Percentiles rank a stretch among this genome's conserved stretches.
Conservation (phyloP, 1,139 yeast species). For the Hyphopichia khmerensis region DNA sequence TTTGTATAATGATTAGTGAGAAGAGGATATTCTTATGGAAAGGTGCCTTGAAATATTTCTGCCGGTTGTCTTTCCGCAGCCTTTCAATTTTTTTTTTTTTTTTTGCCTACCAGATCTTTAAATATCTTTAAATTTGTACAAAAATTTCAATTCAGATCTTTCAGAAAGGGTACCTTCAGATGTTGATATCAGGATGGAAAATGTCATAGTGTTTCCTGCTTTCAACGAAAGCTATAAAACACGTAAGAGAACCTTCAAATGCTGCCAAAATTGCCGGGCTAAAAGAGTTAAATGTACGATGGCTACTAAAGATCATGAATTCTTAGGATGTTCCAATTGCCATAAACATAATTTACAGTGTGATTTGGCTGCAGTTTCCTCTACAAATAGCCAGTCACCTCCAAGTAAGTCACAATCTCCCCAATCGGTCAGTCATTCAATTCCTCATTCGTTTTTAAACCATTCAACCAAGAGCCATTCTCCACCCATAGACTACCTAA, state of each 20-base stretch:
- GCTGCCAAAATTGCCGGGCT: slow-evolving; percentile 51
- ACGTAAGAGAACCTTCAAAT: slow-evolving; percentile 52
- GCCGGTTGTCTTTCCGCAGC: background rate
- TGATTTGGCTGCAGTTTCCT: slow-evolving; percentile 6
- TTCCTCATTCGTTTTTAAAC: background rate
- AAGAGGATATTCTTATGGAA: too few species aligned
- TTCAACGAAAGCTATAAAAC: slow-evolving; percentile 53
- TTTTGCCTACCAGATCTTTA: background rate
- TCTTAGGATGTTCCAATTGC: slow-evolving; percentile 39
- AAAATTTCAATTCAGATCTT: too few species aligned
- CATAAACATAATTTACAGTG: slow-evolving; percentile 12
- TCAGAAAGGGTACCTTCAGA: background rate
- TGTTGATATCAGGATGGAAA: background rate
- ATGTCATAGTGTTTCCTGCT: slow-evolving; percentile 60
- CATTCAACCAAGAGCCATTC: background rate
- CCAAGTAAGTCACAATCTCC: background rate
- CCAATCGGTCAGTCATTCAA: background rate
- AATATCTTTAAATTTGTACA: too few species aligned
- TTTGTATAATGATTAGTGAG: too few species aligned
- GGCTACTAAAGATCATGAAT: slow-evolving; percentile 32
- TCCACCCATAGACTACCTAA: background rate
- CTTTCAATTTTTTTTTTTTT: background rate
- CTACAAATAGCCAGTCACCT: background rate
- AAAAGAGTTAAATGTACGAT: slow-evolving; percentile 40
- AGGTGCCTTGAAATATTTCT: background rate